phyloP scores from a whole-genome alignment of 345 rosid genomes.

The Salix arbutifolia region DNA sequence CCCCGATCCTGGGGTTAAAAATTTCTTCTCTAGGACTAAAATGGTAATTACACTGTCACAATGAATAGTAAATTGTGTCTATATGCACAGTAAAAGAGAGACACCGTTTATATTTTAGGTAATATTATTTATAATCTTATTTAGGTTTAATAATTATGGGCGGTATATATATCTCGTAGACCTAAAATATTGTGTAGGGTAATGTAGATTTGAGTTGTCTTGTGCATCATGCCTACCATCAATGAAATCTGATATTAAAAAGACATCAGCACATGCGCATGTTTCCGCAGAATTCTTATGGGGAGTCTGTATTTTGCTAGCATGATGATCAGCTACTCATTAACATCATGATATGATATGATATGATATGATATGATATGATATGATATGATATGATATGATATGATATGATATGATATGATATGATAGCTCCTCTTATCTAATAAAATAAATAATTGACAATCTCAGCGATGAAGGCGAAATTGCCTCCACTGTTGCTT shows the following conservation, averaged over 20 bases:
- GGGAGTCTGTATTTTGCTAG: background rate
- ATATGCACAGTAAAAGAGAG: too few relatives aligned
- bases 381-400: background rate
- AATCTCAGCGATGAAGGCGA: background rate
- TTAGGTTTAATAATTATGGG: too few relatives aligned
- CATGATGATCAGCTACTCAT: background rate
- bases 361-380: background rate
- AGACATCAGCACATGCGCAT: background rate
- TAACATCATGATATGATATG: background rate
- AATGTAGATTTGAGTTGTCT: background rate
- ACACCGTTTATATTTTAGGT: too few relatives aligned
- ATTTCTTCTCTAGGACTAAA: too few relatives aligned
- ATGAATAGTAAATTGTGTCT: too few relatives aligned
- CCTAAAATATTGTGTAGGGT: background rate
- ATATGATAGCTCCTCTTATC: background rate
- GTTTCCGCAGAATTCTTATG: background rate
- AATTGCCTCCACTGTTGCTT: background rate
- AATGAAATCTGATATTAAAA: background rate
- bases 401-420: background rate
- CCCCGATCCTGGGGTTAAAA: too few relatives aligned
- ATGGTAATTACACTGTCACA: too few relatives aligned
- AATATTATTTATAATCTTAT: too few relatives aligned
- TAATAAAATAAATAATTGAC: background rate
- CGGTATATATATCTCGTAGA: background rate
- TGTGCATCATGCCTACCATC: background rate